Conservation (phyloP, 176 grass and related monocot genomes). For the Carex myosuroides region DNA sequence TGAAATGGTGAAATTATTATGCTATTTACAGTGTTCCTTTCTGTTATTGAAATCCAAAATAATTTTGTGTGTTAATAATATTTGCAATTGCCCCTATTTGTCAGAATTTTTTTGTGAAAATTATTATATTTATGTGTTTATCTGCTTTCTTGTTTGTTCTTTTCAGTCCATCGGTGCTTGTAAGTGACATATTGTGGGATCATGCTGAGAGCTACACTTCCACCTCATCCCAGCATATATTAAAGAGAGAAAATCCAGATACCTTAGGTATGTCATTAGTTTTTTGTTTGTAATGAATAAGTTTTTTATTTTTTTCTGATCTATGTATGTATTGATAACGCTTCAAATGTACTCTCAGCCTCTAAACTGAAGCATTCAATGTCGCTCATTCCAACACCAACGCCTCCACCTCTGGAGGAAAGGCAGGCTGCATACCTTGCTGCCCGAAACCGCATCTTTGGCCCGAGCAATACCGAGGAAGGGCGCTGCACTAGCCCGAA, state of each 20-base stretch:
- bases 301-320: neutral
- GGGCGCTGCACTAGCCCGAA: slow-evolving; percentile 28
- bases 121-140: neutral
- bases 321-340: neutral
- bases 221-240: slow-evolving; percentile 34
- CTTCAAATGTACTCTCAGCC: slow-evolving; percentile 4
- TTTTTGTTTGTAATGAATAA: neutral
- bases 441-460: slow-evolving; percentile 73
- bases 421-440: slow-evolving; percentile 79
- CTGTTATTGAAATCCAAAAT: neutral
- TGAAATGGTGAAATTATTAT: neutral
- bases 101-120: slow-evolving; percentile 3
- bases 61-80: neutral
- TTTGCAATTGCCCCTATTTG: neutral
- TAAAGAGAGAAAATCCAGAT: slow-evolving; percentile 39
- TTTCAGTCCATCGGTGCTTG: slow-evolving; percentile 77
- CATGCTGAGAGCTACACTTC: slow-evolving; percentile 38
- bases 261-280: slow-evolving; percentile 26
- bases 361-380: neutral
- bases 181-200: slow-evolving; percentile 76
- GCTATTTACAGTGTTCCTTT: neutral
- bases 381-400: neutral
- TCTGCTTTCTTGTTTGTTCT: slow-evolving; percentile 9
- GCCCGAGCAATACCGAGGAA: slow-evolving; percentile 21
- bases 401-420: slow-evolving; percentile 53